Conservation (phyloP, 768 basidiomycete species). For the Termitomyces sp. region DNA sequence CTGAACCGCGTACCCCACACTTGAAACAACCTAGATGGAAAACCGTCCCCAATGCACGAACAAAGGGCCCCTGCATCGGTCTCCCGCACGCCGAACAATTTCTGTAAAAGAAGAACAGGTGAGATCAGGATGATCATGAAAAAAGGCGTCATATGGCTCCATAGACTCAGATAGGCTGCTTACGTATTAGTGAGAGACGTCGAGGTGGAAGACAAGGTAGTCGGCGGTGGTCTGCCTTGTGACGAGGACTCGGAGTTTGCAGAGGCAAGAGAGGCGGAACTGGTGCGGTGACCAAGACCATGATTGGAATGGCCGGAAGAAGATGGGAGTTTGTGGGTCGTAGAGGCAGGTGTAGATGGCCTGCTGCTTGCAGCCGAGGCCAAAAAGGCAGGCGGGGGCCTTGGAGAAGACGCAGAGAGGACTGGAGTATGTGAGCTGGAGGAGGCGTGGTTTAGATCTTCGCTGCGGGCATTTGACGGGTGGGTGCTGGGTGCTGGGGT, state of each 20-base stretch:
- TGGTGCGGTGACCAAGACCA: constrained; percentile 38
- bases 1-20: constrained; percentile 69
- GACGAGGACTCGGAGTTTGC: constrained; percentile 49
- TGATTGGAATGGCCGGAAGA: constrained; percentile 46
- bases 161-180: constrained; percentile 23
- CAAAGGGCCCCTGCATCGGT: constrained; percentile 92
- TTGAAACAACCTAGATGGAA: constrained; percentile 98
- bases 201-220: constrained; percentile 53
- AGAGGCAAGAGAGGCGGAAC: constrained; percentile 45
- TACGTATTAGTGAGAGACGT: constrained; percentile 54
- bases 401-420: constrained; percentile 31
- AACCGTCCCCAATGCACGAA: constrained; percentile 88
- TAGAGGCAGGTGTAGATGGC: constrained; percentile 52
- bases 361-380: constrained; percentile 40
- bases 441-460: constrained; percentile 59
- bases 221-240: constrained; percentile 38
- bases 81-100: constrained; percentile 75
- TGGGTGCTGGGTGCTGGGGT: constrained; percentile 32
- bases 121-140: constrained; percentile 19
- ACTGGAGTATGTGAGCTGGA: constrained; percentile 21
- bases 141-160: constrained; percentile 7
- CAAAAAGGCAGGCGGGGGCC: constrained; percentile 40
- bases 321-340: constrained; percentile 40
- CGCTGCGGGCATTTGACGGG: constrained; percentile 55
- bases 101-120: constrained; percentile 29